Conservation (phyloP, 73 alveolate genomes). For the Symbiodinium pilosum region DNA sequence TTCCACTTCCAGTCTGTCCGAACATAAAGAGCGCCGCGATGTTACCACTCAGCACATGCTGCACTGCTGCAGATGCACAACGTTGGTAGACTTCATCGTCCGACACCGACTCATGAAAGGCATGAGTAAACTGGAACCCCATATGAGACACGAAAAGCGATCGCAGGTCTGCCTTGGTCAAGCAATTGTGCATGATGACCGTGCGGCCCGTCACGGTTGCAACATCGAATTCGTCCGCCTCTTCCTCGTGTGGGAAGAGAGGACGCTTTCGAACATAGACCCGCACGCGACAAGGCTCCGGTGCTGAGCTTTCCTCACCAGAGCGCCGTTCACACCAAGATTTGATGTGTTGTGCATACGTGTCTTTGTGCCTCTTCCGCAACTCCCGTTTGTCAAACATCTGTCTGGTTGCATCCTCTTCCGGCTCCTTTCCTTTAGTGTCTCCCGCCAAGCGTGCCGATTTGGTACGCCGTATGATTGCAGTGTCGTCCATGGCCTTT, state of each 20-base stretch:
- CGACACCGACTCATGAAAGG: constrained; percentile 68
- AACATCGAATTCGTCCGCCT: constrained; percentile 36
- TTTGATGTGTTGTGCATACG: constrained; percentile 36
- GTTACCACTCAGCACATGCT: constrained; percentile 41
- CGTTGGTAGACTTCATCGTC: constrained; percentile 56
- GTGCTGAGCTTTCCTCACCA: not conserved
- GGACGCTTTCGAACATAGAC: constrained; percentile 82
- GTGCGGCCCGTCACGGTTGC: constrained; percentile 71
- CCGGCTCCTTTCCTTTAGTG: not conserved
- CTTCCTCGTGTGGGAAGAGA: constrained; percentile 49
- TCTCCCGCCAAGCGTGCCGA: not conserved
- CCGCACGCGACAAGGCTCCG: constrained; percentile 58
- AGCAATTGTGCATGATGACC: constrained; percentile 83
- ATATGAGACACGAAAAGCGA: constrained; percentile 74
- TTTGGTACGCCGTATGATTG: not conserved
- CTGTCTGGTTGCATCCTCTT: constrained; percentile 34
- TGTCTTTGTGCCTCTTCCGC: constrained; percentile 71
- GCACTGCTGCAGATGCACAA: not conserved
- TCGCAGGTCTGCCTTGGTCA: constrained; percentile 64
- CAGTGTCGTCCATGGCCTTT: not conserved
- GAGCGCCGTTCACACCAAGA: constrained; percentile 30
- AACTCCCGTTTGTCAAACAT: constrained; percentile 94
- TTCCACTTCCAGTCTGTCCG: constrained; percentile 88
- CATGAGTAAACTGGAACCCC: constrained; percentile 86
- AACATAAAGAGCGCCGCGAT: constrained; percentile 70